Evolutionary conservation across 129 eudicot genomes (phyloP).

Genomic region (Arctium lappa): DNA sequence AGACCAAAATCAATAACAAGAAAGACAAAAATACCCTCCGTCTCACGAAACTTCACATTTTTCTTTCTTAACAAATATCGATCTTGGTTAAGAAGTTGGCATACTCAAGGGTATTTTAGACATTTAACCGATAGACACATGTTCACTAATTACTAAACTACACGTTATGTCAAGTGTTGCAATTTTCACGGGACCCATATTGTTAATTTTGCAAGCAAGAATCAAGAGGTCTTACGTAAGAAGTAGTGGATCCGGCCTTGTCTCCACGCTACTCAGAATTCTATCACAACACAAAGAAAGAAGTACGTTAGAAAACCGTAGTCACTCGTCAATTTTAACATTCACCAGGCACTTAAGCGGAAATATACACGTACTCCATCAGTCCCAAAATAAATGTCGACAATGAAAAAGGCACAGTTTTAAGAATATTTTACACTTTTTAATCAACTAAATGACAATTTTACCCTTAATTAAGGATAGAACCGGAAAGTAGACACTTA

Average conservation of each 20-base stretch:
- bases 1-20: neutral
- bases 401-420: neutral
- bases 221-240: conserved; percentile 50
- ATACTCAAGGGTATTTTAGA: conserved; percentile 10
- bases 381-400: neutral
- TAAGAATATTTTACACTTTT: neutral
- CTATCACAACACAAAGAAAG: conserved; percentile 28
- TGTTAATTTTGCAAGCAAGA: conserved; percentile 9
- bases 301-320: neutral
- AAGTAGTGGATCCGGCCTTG: conserved; percentile 88
- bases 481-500: neutral
- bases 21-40: neutral
- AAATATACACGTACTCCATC: neutral
- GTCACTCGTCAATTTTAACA: neutral
- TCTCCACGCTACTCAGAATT: conserved; percentile 47
- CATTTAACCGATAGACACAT: neutral
- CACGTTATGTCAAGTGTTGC: neutral
- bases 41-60: neutral
- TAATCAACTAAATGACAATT: neutral
- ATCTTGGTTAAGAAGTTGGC: conserved; percentile 4
- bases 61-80: neutral
- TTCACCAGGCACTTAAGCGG: neutral
- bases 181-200: neutral
- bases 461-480: neutral
- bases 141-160: neutral